Percentiles rank a stretch among this genome's conserved stretches.
phyloP scores from a whole-genome alignment of 202 grass and related monocot genomes.

The Saccharum hybrid region DNA sequence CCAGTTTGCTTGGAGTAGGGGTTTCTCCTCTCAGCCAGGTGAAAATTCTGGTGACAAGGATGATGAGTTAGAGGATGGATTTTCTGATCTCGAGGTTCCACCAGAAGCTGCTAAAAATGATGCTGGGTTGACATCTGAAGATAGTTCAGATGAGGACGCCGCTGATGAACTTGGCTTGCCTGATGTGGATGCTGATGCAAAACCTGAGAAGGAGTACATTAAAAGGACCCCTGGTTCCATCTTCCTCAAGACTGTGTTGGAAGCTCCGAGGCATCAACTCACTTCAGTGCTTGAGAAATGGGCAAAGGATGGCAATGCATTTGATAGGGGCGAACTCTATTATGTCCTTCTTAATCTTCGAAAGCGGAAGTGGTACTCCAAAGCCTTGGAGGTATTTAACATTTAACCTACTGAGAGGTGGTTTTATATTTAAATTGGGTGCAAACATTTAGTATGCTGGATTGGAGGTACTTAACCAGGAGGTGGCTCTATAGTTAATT shows the following conservation, averaged over 20 bases:
- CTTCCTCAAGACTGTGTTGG: conserved; percentile 59
- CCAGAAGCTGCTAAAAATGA: conserved; percentile 54
- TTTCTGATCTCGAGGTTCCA: conserved; percentile 83
- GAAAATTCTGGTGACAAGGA: conserved; percentile 58
- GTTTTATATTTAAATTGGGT: conserved; percentile 9
- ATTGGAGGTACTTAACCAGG: not conserved
- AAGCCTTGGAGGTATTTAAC: conserved; percentile 75
- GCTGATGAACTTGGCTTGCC: conserved; percentile 41
- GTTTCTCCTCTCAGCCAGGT: conserved; percentile 71
- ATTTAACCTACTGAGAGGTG: not conserved
- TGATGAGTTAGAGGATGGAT: conserved; percentile 66
- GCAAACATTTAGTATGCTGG: not conserved
- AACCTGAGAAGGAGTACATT: conserved; percentile 44
- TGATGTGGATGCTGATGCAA: conserved; percentile 52
- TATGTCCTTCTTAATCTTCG: conserved; percentile 50
- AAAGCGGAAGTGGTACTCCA: conserved; percentile 47
- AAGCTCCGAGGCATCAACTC: conserved; percentile 32
- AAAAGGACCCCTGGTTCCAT: conserved; percentile 4
- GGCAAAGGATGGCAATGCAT: conserved; percentile 58
- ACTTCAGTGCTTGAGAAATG: conserved; percentile 61
- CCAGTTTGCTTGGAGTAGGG: conserved; percentile 47
- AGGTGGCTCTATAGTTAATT: not conserved
- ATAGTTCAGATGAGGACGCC: conserved; percentile 57
- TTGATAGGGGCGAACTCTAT: conserved; percentile 51
- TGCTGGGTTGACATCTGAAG: conserved; percentile 48